Evolutionary conservation across 345 rosid genomes (phyloP).

Genomic region (Cardamine chenopodiifolia): DNA sequence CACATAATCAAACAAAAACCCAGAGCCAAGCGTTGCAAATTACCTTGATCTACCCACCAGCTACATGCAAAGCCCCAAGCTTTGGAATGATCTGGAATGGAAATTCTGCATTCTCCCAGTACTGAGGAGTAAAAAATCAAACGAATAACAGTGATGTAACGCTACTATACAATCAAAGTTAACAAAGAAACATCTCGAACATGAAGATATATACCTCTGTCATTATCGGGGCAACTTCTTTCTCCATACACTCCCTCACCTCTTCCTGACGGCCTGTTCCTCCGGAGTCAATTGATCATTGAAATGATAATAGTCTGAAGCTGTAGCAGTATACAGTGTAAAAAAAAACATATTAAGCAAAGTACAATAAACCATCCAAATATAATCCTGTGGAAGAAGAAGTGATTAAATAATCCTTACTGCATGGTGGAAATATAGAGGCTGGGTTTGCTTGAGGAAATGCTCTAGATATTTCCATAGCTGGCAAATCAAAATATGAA

Average conservation of each 20-base stretch:
- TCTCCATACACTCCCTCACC: slow-evolving; percentile 91
- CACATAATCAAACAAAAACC: not conserved
- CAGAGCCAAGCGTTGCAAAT: not conserved
- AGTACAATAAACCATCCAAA: slow-evolving; percentile 3
- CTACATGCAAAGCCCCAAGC: slow-evolving; percentile 60
- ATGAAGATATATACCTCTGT: slow-evolving; percentile 56
- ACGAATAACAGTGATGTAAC: not conserved
- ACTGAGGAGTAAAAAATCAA: slow-evolving; percentile 49
- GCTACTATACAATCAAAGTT: not conserved
- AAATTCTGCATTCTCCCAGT: slow-evolving; percentile 98
- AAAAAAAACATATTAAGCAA: not conserved
- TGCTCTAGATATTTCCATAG: slow-evolving; percentile 76
- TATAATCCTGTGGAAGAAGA: too few relatives aligned
- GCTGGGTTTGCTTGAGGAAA: slow-evolving; percentile 99
- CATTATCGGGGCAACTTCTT: slow-evolving; percentile 90
- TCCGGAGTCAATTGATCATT: slow-evolving; percentile 78
- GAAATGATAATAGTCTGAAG: slow-evolving; percentile 78
- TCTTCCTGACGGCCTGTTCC: slow-evolving; percentile 64
- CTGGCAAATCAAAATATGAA: slow-evolving; percentile 62
- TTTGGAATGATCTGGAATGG: slow-evolving; percentile 86
- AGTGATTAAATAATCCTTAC: slow-evolving; percentile 45
- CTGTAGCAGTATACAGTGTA: slow-evolving; percentile 45
- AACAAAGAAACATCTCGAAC: not conserved
- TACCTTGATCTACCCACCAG: slow-evolving; percentile 95
- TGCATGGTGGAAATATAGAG: slow-evolving; percentile 75